A percentile compares a stretch with the other conserved stretches of the same genome.
These are phyloP conservation scores for Hysterium pulicare DNA, from an alignment of 2,329 filamentous ascomycete genomes.

Conservation along the genomic window DNA sequence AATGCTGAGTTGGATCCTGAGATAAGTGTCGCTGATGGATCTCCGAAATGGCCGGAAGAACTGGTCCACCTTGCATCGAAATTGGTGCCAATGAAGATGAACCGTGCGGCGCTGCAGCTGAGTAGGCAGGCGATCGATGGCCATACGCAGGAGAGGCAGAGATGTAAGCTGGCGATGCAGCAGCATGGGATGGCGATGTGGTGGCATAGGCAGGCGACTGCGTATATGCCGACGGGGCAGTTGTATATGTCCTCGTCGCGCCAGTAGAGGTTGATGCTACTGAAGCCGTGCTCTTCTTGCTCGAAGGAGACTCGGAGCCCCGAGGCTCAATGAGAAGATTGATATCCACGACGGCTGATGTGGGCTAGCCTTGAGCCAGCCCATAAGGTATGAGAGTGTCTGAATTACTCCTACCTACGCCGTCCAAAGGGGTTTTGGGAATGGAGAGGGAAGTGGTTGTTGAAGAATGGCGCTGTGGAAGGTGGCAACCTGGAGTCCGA, in stretches of 20 bases:
- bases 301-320: constrained; percentile 65
- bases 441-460: constrained; percentile 1
- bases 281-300: constrained; percentile 43
- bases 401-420: constrained; percentile 15
- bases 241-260: constrained; percentile 38
- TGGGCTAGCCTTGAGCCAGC: constrained; percentile 43
- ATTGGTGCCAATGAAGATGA: constrained; percentile 21
- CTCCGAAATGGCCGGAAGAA: constrained; percentile 36
- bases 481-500: constrained; percentile 6
- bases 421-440: constrained; percentile 6
- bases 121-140: constrained; percentile 23
- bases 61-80: constrained; percentile 36
- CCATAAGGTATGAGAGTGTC: constrained; percentile 28
- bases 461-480: constrained; percentile 7
- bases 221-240: constrained; percentile 34
- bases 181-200: constrained; percentile 28
- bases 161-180: constrained; percentile 28
- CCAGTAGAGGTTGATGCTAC: constrained; percentile 39
- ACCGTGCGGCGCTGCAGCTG: constrained; percentile 19
- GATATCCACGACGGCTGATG: constrained; percentile 87
- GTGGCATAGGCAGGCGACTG: constrained; percentile 31
- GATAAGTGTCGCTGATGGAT: constrained; percentile 27
- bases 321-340: constrained; percentile 76
- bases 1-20: constrained; percentile 37
- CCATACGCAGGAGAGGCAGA: constrained; percentile 28